Conservation (phyloP, 306 rosid genomes). For the Lablab purpureus region DNA sequence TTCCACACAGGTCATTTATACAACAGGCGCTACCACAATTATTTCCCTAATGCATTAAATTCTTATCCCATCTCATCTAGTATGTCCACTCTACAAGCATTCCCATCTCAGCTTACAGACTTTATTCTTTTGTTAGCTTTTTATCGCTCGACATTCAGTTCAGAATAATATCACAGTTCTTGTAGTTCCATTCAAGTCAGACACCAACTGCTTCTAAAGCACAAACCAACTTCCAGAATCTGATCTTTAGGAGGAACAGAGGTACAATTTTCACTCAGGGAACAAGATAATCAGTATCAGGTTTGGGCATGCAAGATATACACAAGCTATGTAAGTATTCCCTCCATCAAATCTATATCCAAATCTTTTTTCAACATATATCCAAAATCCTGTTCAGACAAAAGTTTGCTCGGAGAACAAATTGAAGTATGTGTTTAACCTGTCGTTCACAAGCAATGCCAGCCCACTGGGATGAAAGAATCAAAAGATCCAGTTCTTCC, state of each 20-base stretch:
- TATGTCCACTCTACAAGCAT: not conserved
- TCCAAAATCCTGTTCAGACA: slow-evolving; percentile 1
- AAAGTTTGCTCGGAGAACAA: slow-evolving; percentile 17
- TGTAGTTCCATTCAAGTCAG: not conserved
- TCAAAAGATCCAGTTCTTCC: slow-evolving; percentile 75
- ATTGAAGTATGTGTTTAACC: slow-evolving; percentile 58
- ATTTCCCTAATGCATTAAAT: not conserved
- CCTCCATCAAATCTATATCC: slow-evolving; percentile 13
- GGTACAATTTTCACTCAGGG: slow-evolving; percentile 29
- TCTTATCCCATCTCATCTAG: not conserved
- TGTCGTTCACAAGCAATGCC: slow-evolving; percentile 78
- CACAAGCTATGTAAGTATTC: slow-evolving; percentile 5
- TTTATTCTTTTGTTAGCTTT: not conserved
- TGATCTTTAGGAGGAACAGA: slow-evolving; percentile 33
- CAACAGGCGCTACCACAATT: not conserved
- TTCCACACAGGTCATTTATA: not conserved
- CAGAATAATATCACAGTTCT: not conserved
- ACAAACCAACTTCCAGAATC: slow-evolving; percentile 9
- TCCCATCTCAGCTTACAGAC: not conserved
- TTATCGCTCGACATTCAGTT: not conserved
- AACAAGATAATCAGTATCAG: slow-evolving; percentile 12
- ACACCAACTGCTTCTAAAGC: slow-evolving; percentile 15
- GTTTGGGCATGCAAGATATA: not conserved
- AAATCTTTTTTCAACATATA: not conserved
- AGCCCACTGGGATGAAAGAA: slow-evolving; percentile 93